These are phyloP conservation scores for Medicago lupulina DNA, from an alignment of 306 rosid species.

Conservation along the genomic window DNA sequence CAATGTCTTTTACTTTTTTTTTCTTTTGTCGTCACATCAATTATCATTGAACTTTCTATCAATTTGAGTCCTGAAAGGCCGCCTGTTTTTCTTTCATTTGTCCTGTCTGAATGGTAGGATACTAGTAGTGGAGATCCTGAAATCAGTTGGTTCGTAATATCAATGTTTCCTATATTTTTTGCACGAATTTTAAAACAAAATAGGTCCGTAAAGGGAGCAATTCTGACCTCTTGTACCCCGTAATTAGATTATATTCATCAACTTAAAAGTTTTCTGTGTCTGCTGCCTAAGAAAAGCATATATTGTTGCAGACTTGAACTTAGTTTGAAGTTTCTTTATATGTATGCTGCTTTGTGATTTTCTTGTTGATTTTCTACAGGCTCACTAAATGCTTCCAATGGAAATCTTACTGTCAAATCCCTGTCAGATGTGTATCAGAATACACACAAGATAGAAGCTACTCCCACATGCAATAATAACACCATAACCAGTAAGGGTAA, in stretches of 20 bases:
- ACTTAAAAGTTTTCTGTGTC: constrained; percentile 23
- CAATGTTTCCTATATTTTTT: constrained; percentile 23
- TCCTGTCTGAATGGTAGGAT: background rate
- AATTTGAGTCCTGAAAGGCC: constrained; percentile 12
- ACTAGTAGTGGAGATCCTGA: constrained; percentile 18
- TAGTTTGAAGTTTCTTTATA: constrained; percentile 9
- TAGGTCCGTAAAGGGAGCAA: constrained; percentile 4
- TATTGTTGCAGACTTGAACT: background rate
- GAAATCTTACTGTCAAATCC: constrained; percentile 29
- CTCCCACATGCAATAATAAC: constrained; percentile 14
- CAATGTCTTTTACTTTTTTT: background rate
- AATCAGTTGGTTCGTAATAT: constrained; percentile 5
- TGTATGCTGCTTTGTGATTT: constrained; percentile 14
- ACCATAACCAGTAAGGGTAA: background rate
- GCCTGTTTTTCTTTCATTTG: constrained; percentile 13
- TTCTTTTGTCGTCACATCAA: constrained; percentile 8
- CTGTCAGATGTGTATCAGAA: constrained; percentile 19
- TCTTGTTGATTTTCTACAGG: constrained; percentile 35
- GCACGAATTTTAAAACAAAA: background rate
- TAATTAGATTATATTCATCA: constrained; percentile 21
- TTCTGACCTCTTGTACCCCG: constrained; percentile 8
- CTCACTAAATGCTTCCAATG: constrained; percentile 32
- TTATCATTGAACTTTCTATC: constrained; percentile 18
- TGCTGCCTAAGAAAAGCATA: constrained; percentile 9
- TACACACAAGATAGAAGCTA: constrained; percentile 32